These are phyloP conservation scores for Wickerhamomyces sp. DNA, from an alignment of 1,139 yeast genomes.

Conservation along the genomic window DNA sequence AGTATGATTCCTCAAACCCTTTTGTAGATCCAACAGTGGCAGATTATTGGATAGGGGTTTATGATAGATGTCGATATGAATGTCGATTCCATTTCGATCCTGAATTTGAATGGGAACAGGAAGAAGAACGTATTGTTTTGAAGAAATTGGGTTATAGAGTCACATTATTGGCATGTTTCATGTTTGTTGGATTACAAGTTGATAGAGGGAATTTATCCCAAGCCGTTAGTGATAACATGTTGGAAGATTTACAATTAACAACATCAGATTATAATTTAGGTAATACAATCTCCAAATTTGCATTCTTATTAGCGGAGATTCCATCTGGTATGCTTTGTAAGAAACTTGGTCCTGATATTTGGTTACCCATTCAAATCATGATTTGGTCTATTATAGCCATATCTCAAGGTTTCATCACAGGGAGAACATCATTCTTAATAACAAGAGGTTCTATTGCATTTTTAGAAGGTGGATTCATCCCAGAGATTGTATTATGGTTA, in stretches of 20 bases:
- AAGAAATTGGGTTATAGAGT: conserved; percentile 41
- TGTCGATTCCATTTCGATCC: conserved; percentile 43
- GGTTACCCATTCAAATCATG: conserved; percentile 48
- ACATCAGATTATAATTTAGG: conserved; percentile 41
- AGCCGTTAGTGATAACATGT: conserved; percentile 45
- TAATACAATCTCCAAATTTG: conserved; percentile 27
- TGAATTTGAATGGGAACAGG: conserved; percentile 38
- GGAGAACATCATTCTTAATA: conserved; percentile 33
- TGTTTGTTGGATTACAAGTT: conserved; percentile 47
- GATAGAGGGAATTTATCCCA: conserved; percentile 48
- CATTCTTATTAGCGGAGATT: conserved; percentile 25
- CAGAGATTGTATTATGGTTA: conserved; percentile 47
- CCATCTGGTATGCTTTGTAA: conserved; percentile 52
- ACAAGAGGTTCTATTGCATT: conserved; percentile 43
- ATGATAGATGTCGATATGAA: conserved; percentile 41
- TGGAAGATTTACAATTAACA: conserved; percentile 38
- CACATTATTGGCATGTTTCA: conserved; percentile 39
- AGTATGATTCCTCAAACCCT: background rate
- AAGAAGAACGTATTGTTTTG: conserved; percentile 38
- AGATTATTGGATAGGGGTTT: conserved; percentile 34
- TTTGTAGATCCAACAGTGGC: conserved; percentile 38
- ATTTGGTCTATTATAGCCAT: conserved; percentile 48
- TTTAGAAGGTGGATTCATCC: conserved; percentile 52
- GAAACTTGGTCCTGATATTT: conserved; percentile 47
- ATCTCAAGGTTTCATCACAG: conserved; percentile 36